These are phyloP conservation scores for Fusarium aywerte DNA, from an alignment of 2,329 filamentous ascomycete genomes.

Conservation along the genomic window DNA sequence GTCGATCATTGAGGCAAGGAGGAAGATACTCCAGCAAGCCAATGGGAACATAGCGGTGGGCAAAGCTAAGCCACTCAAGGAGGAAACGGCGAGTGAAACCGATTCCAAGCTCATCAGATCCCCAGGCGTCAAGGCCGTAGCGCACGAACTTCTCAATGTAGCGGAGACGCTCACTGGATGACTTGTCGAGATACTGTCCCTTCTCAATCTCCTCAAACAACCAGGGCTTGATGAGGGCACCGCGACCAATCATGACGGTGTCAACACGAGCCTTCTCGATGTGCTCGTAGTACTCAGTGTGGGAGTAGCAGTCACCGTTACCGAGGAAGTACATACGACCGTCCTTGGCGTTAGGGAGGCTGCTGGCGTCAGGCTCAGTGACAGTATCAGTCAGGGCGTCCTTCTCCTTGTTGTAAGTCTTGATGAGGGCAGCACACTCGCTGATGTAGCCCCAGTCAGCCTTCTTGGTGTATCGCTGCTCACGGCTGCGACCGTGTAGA, in stretches of 20 bases:
- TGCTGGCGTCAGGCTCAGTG: conserved; percentile 78
- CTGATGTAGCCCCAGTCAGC: conserved; percentile 98
- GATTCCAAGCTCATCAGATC: conserved; percentile 92
- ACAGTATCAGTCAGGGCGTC: conserved; percentile 78
- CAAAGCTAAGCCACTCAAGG: conserved; percentile 95
- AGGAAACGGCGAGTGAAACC: conserved; percentile 92
- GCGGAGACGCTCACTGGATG: conserved; percentile 82
- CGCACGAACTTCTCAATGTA: conserved; percentile 91
- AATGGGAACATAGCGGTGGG: conserved; percentile 89
- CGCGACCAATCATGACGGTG: conserved; percentile 96
- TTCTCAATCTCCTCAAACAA: conserved; percentile 95
- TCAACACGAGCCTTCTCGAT: conserved; percentile 84
- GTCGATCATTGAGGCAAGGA: conserved; percentile 87
- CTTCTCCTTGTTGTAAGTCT: conserved; percentile 77
- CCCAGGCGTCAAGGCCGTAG: conserved; percentile 94
- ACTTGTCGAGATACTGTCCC: conserved; percentile 96
- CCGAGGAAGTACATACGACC: conserved; percentile 89
- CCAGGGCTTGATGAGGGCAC: conserved; percentile 97
- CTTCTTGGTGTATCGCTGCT: conserved; percentile 90
- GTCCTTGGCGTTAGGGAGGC: conserved; percentile 71
- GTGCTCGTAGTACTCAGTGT: conserved; percentile 85
- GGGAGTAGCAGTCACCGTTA: conserved; percentile 96
- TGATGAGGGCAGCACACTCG: conserved; percentile 86
- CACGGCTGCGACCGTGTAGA: conserved; percentile 89
- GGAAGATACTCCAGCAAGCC: conserved; percentile 90